These are phyloP conservation scores for Poa annua DNA, from an alignment of 176 grass and related monocot species.

Conservation along the genomic window DNA sequence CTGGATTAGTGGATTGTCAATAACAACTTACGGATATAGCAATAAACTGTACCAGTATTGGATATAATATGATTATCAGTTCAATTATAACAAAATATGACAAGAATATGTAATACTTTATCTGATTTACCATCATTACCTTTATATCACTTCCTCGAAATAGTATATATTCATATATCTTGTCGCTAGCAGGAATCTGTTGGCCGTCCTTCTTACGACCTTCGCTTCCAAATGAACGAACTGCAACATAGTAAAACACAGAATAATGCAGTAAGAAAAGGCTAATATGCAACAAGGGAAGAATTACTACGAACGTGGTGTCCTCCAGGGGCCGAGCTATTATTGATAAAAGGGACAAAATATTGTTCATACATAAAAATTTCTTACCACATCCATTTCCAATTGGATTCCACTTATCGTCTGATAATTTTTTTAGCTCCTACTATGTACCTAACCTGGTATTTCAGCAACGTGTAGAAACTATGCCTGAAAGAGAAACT, in stretches of 20 bases:
- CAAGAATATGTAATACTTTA: background rate
- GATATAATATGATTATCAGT: no score
- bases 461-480: background rate
- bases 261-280: constrained; percentile 27
- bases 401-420: background rate
- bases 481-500: background rate
- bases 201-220: constrained; percentile 82
- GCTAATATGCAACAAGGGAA: background rate
- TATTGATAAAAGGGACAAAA: background rate
- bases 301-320: background rate
- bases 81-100: background rate
- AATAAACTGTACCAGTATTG: no score
- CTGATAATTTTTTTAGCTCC: background rate
- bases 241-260: constrained; percentile 43
- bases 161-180: constrained; percentile 93
- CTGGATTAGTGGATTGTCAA: no score
- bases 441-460: background rate
- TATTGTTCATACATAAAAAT: background rate
- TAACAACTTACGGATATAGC: no score
- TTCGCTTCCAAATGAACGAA: constrained; percentile 89
- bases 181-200: constrained; percentile 84
- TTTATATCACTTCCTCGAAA: constrained; percentile 95
- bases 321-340: background rate
- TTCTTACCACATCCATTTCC: background rate
- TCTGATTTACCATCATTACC: constrained; percentile 48